These are phyloP conservation scores for Pseudotsuga menziesii DNA, from an alignment of 75 land plant species.

Conservation along the genomic window DNA sequence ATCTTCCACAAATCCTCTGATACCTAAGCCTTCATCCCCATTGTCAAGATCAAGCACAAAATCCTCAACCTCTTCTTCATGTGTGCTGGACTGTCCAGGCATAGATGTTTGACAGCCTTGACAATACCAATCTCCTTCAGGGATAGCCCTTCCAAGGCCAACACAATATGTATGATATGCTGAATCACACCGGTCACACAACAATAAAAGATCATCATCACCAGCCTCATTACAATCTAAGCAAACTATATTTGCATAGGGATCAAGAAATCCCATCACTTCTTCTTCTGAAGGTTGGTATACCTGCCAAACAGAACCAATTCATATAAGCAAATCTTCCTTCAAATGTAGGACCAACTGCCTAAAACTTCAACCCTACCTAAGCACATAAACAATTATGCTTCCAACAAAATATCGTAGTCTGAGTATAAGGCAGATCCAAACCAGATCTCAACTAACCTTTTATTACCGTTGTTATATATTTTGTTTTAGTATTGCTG, in stretches of 20 bases:
- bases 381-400: not conserved
- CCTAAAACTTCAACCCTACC: not conserved
- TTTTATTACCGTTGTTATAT: too few species aligned
- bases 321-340: not conserved
- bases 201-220: constrained; percentile 82
- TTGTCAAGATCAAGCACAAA: constrained; percentile 23
- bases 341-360: not conserved
- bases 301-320: constrained; percentile 43
- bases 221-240: constrained; percentile 84
- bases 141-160: constrained; percentile 89
- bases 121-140: constrained; percentile 97
- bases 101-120: constrained; percentile 45
- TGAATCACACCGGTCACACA: constrained; percentile 92
- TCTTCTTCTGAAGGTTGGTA: constrained; percentile 99
- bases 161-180: constrained; percentile 97
- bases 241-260: constrained; percentile 81
- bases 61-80: constrained; percentile 20
- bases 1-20: constrained; percentile 12
- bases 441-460: too few species aligned
- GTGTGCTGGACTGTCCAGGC: constrained; percentile 20
- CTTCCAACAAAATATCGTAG: too few species aligned
- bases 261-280: constrained; percentile 63
- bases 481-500: too few species aligned
- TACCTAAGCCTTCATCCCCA: constrained; percentile 5
- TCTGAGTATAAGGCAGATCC: too few species aligned